Evolutionary conservation across 331 rosid species (phyloP).

Genomic region (Quercus lobata): DNA sequence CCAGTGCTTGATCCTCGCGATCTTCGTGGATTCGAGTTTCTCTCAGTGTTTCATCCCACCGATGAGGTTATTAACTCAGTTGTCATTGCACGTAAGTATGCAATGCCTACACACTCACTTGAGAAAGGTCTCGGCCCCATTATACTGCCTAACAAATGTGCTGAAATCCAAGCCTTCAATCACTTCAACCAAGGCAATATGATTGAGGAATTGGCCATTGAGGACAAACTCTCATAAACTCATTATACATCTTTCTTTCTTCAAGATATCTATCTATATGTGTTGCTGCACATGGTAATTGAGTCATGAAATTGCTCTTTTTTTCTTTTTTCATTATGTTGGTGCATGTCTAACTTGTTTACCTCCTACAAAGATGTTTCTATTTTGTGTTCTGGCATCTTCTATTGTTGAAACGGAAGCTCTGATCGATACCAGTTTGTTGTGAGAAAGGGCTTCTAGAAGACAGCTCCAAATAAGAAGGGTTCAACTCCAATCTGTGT

Average conservation of each 20-base stretch:
- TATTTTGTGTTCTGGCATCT: slow-evolving; percentile 4
- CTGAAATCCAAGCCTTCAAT: slow-evolving; percentile 55
- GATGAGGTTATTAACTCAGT: slow-evolving; percentile 90
- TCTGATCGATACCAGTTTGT: no score
- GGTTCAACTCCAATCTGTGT: background rate
- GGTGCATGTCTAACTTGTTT: slow-evolving; percentile 9
- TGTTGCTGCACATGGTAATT: background rate
- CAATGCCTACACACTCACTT: slow-evolving; percentile 34
- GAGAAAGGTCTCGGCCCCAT: slow-evolving; percentile 19
- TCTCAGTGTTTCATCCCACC: slow-evolving; percentile 70
- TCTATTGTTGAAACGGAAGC: no score
- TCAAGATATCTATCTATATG: background rate
- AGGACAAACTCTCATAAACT: slow-evolving; percentile 40
- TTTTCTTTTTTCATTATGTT: background rate
- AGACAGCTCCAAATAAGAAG: background rate
- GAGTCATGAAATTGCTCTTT: background rate
- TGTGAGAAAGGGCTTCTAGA: no score
- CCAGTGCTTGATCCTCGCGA: slow-evolving; percentile 75
- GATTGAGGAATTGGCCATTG: slow-evolving; percentile 66
- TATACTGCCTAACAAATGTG: slow-evolving; percentile 46
- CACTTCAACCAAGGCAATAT: slow-evolving; percentile 50
- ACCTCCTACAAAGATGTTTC: background rate
- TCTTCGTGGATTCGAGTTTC: slow-evolving; percentile 70
- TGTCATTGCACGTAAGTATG: slow-evolving; percentile 62
- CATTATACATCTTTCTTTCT: background rate